Evolutionary conservation across 176 grass and related monocot species (phyloP).

Genomic region (Secale cereale): DNA sequence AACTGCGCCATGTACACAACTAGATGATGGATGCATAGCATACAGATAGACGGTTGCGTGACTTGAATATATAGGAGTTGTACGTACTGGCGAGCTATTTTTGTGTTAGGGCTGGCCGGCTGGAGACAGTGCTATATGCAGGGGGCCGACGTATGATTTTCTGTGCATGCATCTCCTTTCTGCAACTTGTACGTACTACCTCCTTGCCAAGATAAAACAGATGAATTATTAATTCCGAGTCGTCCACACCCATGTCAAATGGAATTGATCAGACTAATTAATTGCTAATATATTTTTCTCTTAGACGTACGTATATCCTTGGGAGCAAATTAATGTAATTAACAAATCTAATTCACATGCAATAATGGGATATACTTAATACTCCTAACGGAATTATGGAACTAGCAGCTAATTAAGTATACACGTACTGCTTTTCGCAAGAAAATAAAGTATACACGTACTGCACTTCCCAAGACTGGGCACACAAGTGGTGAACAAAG

Average conservation of each 20-base stretch:
- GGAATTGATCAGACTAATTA: too few species aligned
- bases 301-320: too few species aligned
- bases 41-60: background rate
- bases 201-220: background rate
- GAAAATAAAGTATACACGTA: background rate
- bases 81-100: background rate
- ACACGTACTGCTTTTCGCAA: background rate
- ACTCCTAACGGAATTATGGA: background rate
- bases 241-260: background rate
- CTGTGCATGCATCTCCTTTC: constrained; percentile 4
- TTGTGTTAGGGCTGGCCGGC: background rate
- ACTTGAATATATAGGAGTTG: background rate
- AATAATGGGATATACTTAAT: too few species aligned
- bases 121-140: background rate
- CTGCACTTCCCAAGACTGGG: background rate
- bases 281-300: too few species aligned
- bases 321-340: too few species aligned
- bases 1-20: background rate
- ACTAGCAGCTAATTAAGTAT: background rate
- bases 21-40: constrained; percentile 7
- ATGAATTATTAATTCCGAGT: background rate
- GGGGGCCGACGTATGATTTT: constrained; percentile 3
- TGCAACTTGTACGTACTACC: background rate
- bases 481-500: background rate
- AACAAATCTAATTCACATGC: too few species aligned